Percentiles rank a stretch among this genome's conserved stretches.
phyloP scores from a whole-genome alignment of 805 yeast species.

The Komagataella pastoris region DNA sequence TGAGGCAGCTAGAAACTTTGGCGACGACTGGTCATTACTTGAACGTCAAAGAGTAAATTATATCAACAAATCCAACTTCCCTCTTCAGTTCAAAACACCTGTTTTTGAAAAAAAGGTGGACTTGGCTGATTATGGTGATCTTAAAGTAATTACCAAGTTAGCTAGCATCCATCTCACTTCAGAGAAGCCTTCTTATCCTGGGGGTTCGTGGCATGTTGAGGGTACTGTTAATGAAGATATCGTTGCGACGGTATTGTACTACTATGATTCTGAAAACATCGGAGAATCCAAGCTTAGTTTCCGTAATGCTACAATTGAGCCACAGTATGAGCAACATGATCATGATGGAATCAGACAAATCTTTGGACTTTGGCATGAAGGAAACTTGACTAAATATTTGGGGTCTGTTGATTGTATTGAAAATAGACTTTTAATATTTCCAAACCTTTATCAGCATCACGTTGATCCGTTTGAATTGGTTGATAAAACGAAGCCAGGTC shows the following conservation, averaged over 20 bases:
- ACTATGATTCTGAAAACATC: not conserved
- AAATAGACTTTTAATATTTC: not conserved
- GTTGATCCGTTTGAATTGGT: not conserved
- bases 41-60: not conserved
- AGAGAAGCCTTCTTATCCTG: not conserved
- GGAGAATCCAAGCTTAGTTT: not conserved
- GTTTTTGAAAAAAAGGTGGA: not conserved
- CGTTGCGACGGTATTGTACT: not conserved
- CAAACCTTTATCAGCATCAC: not conserved
- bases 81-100: not conserved
- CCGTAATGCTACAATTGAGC: not conserved
- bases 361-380: not conserved
- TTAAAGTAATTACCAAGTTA: not conserved
- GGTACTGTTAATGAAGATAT: not conserved
- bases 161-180: not conserved
- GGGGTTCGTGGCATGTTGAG: not conserved
- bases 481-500: not conserved
- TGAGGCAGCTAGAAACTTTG: not conserved
- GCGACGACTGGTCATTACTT: not conserved
- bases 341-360: not conserved
- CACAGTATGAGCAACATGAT: not conserved
- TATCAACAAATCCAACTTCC: not conserved
- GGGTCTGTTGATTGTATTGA: not conserved
- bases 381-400: not conserved
- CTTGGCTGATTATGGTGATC: not conserved